Conservation (phyloP, 305 asterid species). For the Lippia alba region DNA sequence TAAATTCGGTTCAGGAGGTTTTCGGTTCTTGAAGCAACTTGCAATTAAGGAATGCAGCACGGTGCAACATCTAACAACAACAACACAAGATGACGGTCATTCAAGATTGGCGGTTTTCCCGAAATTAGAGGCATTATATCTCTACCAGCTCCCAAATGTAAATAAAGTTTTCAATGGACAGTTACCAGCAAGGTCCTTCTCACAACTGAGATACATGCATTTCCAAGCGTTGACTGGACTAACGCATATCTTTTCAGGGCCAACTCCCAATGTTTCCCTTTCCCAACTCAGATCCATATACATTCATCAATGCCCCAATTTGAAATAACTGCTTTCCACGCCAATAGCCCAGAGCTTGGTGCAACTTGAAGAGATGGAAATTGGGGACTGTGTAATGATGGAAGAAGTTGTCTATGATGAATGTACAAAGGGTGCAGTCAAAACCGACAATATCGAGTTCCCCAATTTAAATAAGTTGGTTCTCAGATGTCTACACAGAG, state of each 20-base stretch:
- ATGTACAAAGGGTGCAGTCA: background rate
- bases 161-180: conserved; percentile 28
- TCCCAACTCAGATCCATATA: conserved; percentile 27
- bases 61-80: conserved; percentile 17
- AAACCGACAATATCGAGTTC: conserved; percentile 14
- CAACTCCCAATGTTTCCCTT: conserved; percentile 27
- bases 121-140: conserved; percentile 13
- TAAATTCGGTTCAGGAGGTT: background rate
- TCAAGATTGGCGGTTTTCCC: conserved; percentile 16
- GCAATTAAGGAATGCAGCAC: conserved; percentile 1
- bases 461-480: conserved; percentile 31
- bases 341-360: conserved; percentile 28
- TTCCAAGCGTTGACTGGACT: conserved; percentile 11
- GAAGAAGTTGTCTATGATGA: conserved; percentile 27
- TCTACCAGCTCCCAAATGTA: background rate
- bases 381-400: conserved; percentile 30
- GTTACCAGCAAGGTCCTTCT: conserved; percentile 26
- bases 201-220: conserved; percentile 22
- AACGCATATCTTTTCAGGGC: conserved; percentile 21
- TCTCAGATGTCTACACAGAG: background rate
- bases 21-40: conserved; percentile 29
- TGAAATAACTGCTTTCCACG: conserved; percentile 22
- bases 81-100: background rate
- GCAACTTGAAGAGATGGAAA: conserved; percentile 29
- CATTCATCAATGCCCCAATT: conserved; percentile 18